Percentiles rank a stretch among this genome's conserved stretches.
Conservation (phyloP, 352 stramenopile species). For the Phytopythium chamaehyphon region DNA sequence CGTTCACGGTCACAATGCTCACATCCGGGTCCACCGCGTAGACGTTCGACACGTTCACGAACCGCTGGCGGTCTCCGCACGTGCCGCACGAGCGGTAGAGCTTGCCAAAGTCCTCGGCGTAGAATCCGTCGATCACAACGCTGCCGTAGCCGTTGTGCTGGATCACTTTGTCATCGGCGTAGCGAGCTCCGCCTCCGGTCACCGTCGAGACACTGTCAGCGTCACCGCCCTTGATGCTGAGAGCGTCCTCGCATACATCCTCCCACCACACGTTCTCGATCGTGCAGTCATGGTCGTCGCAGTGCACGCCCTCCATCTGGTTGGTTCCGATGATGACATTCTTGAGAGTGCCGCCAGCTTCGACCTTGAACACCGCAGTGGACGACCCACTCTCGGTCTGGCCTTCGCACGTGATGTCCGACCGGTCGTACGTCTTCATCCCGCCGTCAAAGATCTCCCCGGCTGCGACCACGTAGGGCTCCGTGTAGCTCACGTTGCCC, state of each 20-base stretch:
- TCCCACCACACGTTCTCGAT: conserved; percentile 57
- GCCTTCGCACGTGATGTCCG: conserved; percentile 32
- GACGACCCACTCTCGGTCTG: conserved; percentile 22
- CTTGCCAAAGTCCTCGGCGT: conserved; percentile 39
- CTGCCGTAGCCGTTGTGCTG: conserved; percentile 43
- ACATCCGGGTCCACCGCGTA: conserved; percentile 30
- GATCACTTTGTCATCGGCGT: conserved; percentile 47
- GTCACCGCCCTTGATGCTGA: conserved; percentile 38
- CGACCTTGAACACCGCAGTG: conserved; percentile 36
- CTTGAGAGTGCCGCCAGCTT: conserved; percentile 34
- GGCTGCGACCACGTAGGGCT: conserved; percentile 28
- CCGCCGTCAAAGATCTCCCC: conserved; percentile 42
- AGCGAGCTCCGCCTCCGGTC: conserved; percentile 30
- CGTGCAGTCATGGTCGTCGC: conserved; percentile 27
- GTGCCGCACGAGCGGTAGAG: conserved; percentile 42
- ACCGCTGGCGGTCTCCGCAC: conserved; percentile 24
- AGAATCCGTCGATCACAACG: conserved; percentile 43
- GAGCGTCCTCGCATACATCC: conserved; percentile 42
- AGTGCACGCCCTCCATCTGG: conserved; percentile 35
- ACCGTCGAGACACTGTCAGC: conserved; percentile 23
- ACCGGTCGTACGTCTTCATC: conserved; percentile 57
- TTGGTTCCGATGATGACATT: conserved; percentile 58
- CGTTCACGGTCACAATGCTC: conserved; percentile 41
- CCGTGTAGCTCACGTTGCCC: conserved; percentile 16
- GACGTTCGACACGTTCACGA: conserved; percentile 29